Evolutionary conservation across 2,329 filamentous ascomycete genomes (phyloP).

Genomic region (Didymosphaeria variabile): DNA sequence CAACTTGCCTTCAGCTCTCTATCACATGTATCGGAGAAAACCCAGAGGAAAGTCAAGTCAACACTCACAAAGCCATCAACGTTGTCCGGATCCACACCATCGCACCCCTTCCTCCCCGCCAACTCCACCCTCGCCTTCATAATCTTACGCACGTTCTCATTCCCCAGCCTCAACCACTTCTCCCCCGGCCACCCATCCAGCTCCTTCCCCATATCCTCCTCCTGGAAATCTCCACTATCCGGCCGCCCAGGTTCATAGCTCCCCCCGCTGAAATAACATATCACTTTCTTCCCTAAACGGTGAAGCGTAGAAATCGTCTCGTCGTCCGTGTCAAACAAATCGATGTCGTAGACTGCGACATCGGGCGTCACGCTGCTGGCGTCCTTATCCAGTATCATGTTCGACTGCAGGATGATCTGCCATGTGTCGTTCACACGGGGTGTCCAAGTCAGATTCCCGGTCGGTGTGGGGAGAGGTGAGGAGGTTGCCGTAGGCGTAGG

Average conservation of each 20-base stretch:
- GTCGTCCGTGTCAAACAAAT: slow-evolving; percentile 64
- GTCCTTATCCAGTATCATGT: slow-evolving; percentile 45
- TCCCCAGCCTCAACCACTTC: slow-evolving; percentile 70
- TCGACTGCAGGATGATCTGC: slow-evolving; percentile 67
- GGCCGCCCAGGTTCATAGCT: slow-evolving; percentile 71
- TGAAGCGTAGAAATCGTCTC: slow-evolving; percentile 60
- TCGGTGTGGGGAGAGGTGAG: slow-evolving; percentile 37
- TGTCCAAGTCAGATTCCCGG: slow-evolving; percentile 56
- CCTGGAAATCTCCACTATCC: slow-evolving; percentile 65
- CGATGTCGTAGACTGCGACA: slow-evolving; percentile 69
- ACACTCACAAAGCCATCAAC: slow-evolving; percentile 69
- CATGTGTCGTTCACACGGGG: slow-evolving; percentile 64
- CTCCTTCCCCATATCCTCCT: slow-evolving; percentile 64
- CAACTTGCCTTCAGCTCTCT: neutral
- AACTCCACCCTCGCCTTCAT: slow-evolving; percentile 69
- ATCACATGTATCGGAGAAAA: neutral
- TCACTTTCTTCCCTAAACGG: slow-evolving; percentile 65
- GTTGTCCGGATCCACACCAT: slow-evolving; percentile 76
- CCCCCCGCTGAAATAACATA: slow-evolving; percentile 80
- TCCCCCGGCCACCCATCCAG: slow-evolving; percentile 73
- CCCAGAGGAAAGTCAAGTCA: neutral
- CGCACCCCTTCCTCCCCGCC: slow-evolving; percentile 69
- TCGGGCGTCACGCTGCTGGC: slow-evolving; percentile 56
- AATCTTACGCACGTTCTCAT: slow-evolving; percentile 67
- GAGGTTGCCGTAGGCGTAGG: slow-evolving; percentile 30